Base-by-base conservation (phyloP, 1,284 basidiomycete genomes). In the Stygiomarasmius scandens region DNA sequence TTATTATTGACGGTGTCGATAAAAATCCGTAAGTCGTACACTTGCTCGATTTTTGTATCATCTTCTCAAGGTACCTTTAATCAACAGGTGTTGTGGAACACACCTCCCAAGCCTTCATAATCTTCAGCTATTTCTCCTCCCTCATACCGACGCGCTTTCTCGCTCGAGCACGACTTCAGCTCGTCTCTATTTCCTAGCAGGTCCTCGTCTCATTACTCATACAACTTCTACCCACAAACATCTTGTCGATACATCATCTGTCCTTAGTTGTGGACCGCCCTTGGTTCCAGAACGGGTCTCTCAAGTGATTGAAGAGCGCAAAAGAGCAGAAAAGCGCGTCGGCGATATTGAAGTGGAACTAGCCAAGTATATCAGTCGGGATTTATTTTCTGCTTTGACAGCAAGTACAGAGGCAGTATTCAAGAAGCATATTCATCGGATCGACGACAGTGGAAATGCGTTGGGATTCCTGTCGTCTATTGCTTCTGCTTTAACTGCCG, bases 71-170 rank as follows among this genome's bases (percentile, higher is more conserved):
- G 32, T 24, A 44, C 34, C 14, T 59, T 44, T 50, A 54, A 36
- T n/a, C n/a, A n/a, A 10, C 65, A 90, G 90, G 57, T 96, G 93
- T 72, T 95, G 93, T 63, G 93, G 93, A 8, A 95, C 93, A 4
- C 93, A 95, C 71, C 79, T 86, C 47, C 89, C 90, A 3, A 82
- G 81, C 56, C 75, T 92, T 56, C 80, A 87, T 60, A 86, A 88
- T 62, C 79, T 92, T 14, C 88, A 90, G 64, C 75, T 90, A 34
- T 92, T 90, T 69, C 70, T 90, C 45, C 73, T 90, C 55, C 86
- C 86, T 10, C 81, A 87, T 61, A 86, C 82, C 22, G 86, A 87
- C 59, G 71, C 82, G 0, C 74, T 86, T 24, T 76, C 84, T 38
- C 83, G 87, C 5, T 81, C 83, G 8, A 76, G 74, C 2, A 80